A percentile compares a stretch with the other conserved stretches of the same genome.
Evolutionary conservation across 2,329 filamentous ascomycete genomes (phyloP).

Genomic region (Diaporthe vaccinii): DNA sequence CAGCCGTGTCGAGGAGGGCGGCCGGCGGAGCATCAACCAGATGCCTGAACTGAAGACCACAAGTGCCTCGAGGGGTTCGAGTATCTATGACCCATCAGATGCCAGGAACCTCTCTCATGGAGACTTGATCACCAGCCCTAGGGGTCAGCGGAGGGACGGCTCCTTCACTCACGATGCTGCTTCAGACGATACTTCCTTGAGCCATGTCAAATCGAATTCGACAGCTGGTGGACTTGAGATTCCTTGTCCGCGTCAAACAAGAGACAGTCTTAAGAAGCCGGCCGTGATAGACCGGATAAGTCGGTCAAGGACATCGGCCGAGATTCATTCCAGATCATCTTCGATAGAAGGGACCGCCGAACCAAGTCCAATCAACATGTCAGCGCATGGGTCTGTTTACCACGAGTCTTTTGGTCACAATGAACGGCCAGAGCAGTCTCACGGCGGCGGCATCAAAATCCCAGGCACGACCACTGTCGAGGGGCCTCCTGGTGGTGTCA

Average conservation of each 20-base stretch:
- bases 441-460: constrained; percentile 63
- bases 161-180: constrained; percentile 60
- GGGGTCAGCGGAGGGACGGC: constrained; percentile 57
- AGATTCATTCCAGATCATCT: constrained; percentile 67
- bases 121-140: constrained; percentile 48
- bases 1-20: constrained; percentile 58
- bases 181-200: constrained; percentile 60
- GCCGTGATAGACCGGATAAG: constrained; percentile 70
- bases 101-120: constrained; percentile 47
- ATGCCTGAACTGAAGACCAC: constrained; percentile 46
- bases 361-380: constrained; percentile 69
- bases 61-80: constrained; percentile 52
- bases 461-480: constrained; percentile 70
- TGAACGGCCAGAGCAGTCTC: constrained; percentile 58
- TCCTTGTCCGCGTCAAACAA: constrained; percentile 47
- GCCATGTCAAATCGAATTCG: constrained; percentile 57
- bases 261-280: constrained; percentile 59
- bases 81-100: constrained; percentile 54
- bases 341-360: constrained; percentile 71
- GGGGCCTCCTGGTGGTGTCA: constrained; percentile 70
- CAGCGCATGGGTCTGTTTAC: constrained; percentile 69
- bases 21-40: constrained; percentile 52
- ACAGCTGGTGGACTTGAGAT: constrained; percentile 36
- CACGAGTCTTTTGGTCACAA: constrained; percentile 69
- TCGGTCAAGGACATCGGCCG: constrained; percentile 58